These are phyloP conservation scores for Anisodus acutangulus DNA, from an alignment of 257 asterid genomes.

Conservation along the genomic window DNA sequence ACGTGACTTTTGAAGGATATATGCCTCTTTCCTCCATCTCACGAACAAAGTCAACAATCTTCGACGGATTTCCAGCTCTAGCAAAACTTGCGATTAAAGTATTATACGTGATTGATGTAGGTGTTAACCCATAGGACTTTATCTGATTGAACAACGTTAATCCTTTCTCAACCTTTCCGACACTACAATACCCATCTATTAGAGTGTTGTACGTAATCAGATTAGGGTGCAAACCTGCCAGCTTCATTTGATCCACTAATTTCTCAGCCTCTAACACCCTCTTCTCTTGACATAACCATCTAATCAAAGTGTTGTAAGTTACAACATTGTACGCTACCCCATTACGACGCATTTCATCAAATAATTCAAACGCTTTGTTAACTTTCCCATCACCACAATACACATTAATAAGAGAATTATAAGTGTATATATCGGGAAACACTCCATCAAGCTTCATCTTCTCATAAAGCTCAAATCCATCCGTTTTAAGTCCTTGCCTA, in stretches of 20 bases:
- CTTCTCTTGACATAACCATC: conserved; percentile 60
- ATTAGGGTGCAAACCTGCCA: conserved; percentile 55
- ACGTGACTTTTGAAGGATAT: conserved; percentile 70
- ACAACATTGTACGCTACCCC: conserved; percentile 63
- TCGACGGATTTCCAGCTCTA: conserved; percentile 48
- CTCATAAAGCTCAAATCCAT: conserved; percentile 68
- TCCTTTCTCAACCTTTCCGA: conserved; percentile 59
- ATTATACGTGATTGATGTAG: conserved; percentile 66
- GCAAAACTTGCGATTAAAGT: conserved; percentile 59
- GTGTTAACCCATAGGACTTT: conserved; percentile 59
- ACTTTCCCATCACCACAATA: conserved; percentile 51
- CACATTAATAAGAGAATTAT: conserved; percentile 55
- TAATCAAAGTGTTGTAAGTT: conserved; percentile 67
- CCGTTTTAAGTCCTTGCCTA: conserved; percentile 54
- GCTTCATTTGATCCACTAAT: conserved; percentile 61
- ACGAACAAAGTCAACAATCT: conserved; percentile 51
- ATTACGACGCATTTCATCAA: conserved; percentile 63
- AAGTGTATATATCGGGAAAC: conserved; percentile 63
- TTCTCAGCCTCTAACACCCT: conserved; percentile 51
- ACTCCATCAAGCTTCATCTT: conserved; percentile 63
- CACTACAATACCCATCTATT: conserved; percentile 60
- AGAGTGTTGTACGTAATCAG: conserved; percentile 65
- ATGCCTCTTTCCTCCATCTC: conserved; percentile 81
- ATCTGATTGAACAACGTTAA: conserved; percentile 51
- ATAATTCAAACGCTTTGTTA: conserved; percentile 51